Evolutionary conservation across 805 yeast genomes (phyloP).

Genomic region (Vanderwaltozyma yarrowii): DNA sequence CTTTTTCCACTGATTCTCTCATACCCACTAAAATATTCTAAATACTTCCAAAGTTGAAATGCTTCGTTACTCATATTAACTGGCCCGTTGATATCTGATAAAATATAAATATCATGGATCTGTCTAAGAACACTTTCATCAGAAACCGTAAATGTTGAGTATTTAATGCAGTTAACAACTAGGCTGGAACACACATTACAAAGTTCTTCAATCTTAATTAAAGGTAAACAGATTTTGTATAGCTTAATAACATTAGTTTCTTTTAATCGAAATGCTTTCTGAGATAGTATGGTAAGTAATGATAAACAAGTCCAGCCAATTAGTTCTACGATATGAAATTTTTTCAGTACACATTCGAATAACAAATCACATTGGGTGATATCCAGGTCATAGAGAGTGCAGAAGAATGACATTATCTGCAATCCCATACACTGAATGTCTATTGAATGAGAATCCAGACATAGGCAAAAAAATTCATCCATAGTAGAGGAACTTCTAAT

Average conservation of each 20-base stretch:
- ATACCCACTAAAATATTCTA: conserved; percentile 30
- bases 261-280: conserved; percentile 2
- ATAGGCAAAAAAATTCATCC: conserved; percentile 11
- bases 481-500: conserved; percentile 9
- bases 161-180: conserved; percentile 14
- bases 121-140: conserved; percentile 38
- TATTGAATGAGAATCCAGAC: conserved; percentile 6
- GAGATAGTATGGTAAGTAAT: conserved; percentile 17
- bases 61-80: conserved; percentile 35
- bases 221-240: conserved; percentile 27
- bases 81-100: conserved; percentile 58
- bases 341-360: conserved; percentile 6
- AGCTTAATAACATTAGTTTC: conserved; percentile 13
- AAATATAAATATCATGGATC: conserved; percentile 40
- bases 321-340: conserved; percentile 10
- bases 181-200: conserved; percentile 20
- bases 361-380: conserved; percentile 3
- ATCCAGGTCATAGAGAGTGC: conserved; percentile 4
- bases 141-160: conserved; percentile 8
- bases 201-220: conserved; percentile 18
- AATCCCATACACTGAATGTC: conserved; percentile 9
- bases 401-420: conserved; percentile 14
- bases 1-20: conserved; percentile 25
- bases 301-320: conserved; percentile 15
- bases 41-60: conserved; percentile 43